Evolutionary conservation across 2,329 filamentous ascomycete species (phyloP), one percentile per base, ranked within the genome.

Genomic region (Venturia oleaginea): DNA sequence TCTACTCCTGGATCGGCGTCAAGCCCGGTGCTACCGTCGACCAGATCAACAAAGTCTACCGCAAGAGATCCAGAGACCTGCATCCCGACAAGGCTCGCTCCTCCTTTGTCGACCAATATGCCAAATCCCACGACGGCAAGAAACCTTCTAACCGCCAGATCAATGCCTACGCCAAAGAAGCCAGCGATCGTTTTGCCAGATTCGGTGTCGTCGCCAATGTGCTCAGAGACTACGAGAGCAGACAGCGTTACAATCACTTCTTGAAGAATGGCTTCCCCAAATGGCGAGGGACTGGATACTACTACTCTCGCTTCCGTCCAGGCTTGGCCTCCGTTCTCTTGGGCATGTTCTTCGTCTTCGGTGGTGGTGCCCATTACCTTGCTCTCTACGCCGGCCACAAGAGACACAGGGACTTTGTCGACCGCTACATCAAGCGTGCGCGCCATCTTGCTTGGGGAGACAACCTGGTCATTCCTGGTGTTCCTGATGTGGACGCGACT

Each of bases 251-350:
- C 77, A 93, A 99, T 75, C 89, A 97, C 76, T 99, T 97, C 80
- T 78, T 97, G 66, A 79, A 81, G 75, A 92, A 97, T 76, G 94
- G 94, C 67, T 99, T 99, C 80, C 94, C 94, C 38, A 86, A 85
- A 64, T 99, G 94, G 94, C 92, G 93, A 79, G 94, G 94, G 65
- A 97, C 93, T 55, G 93, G 94, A 67, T 99, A 99, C 83, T 99
- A 97, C 83, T 99, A 99, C 80, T 87, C 86, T 71, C 87, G 94
- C 65, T 97, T 93, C 83, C 86, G 94, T 24, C 94, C 94, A 1
- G 94, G 94, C 10, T 80, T 97, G 55, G 91, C 91, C 66, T 90
- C 90, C 17, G 94, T 96, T 57, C 76, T 97, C 62, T 67, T 88
- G 32, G 92, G 93, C 59, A 78, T 96, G 48, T 91, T 97, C 76